phyloP scores from a whole-genome alignment of 2,329 filamentous ascomycete genomes.

The Cladosporium oxysporum region DNA sequence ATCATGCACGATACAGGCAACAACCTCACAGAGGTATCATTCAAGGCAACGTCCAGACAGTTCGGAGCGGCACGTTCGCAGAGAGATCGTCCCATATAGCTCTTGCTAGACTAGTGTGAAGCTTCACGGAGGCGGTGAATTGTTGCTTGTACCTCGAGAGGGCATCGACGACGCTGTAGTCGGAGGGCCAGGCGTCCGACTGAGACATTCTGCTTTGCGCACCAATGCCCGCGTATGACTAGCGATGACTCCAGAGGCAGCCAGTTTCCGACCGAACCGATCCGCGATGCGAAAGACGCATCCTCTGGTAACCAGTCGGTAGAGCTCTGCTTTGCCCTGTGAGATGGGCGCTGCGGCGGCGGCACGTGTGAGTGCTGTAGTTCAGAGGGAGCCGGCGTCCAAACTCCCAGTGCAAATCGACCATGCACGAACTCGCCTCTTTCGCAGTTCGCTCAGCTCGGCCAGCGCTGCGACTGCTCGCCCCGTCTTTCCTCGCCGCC shows the following conservation, averaged over 20 bases:
- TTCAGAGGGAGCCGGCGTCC: background rate
- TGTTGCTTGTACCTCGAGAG: background rate
- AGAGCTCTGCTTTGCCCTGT: background rate
- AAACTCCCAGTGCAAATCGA: background rate
- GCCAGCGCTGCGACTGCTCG: background rate
- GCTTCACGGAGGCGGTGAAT: conserved; percentile 8
- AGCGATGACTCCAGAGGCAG: background rate
- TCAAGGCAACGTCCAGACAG: background rate
- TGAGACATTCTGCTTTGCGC: background rate
- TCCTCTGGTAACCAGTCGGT: conserved; percentile 1
- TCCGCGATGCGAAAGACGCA: background rate
- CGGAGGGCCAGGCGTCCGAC: background rate
- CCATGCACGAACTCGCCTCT: background rate
- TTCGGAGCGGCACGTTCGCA: background rate
- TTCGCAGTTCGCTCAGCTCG: background rate
- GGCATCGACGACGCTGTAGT: background rate
- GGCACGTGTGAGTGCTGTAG: background rate
- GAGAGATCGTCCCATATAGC: background rate
- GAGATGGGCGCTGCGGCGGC: background rate
- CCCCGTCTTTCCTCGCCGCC: background rate
- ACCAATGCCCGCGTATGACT: background rate
- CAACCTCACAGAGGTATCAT: background rate
- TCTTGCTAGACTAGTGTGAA: conserved; percentile 4
- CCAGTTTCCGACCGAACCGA: background rate
- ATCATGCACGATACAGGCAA: conserved; percentile 6